phyloP scores from a whole-genome alignment of 768 basidiomycete genomes.

The Serendipita sp. region DNA sequence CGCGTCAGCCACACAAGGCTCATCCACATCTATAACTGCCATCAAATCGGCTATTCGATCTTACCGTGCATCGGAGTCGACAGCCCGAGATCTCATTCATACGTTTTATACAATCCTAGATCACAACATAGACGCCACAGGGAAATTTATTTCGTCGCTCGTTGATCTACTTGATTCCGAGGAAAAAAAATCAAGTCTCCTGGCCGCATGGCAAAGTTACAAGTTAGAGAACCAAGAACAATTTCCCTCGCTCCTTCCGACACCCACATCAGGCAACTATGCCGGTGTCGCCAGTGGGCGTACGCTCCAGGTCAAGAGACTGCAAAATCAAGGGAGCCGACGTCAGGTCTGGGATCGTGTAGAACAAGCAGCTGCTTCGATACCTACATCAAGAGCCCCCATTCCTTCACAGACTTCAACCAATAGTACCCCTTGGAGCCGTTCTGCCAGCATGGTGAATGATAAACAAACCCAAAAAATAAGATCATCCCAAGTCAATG shows the following conservation, averaged over 20 bases:
- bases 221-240: conserved; percentile 74
- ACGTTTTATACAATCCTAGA: conserved; percentile 75
- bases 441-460: conserved; percentile 22
- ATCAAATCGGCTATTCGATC: conserved; percentile 63
- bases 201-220: conserved; percentile 70
- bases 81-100: conserved; percentile 69
- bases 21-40: conserved; percentile 39
- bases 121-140: conserved; percentile 51
- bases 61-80: conserved; percentile 60
- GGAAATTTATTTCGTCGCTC: conserved; percentile 51
- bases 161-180: conserved; percentile 69
- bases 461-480: conserved; percentile 14
- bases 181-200: conserved; percentile 63
- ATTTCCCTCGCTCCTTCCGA: conserved; percentile 59
- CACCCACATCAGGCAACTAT: conserved; percentile 42
- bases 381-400: conserved; percentile 21
- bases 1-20: conserved; percentile 38
- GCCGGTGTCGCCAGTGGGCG: conserved; percentile 69
- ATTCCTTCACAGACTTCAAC: conserved; percentile 10
- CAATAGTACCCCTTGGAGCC: conserved; percentile 16
- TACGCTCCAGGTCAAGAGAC: conserved; percentile 76
- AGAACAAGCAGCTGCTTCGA: conserved; percentile 52
- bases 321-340: conserved; percentile 34
- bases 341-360: conserved; percentile 71
- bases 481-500: conserved; percentile 16